These are phyloP conservation scores for Fusarium sarcochroum DNA, from an alignment of 2,329 filamentous ascomycete species.

Conservation along the genomic window DNA sequence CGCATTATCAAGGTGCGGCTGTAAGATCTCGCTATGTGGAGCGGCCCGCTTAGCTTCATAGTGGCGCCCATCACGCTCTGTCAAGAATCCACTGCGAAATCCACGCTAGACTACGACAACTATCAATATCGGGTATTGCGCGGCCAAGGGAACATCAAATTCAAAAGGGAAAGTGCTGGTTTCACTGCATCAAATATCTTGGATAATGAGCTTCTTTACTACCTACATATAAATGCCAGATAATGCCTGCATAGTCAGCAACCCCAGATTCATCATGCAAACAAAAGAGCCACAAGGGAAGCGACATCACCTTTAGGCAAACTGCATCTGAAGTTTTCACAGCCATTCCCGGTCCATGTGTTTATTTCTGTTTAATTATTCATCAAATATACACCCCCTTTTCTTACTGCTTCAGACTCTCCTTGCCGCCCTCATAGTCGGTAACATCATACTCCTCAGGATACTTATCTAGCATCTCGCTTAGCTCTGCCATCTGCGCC, in stretches of 20 bases:
- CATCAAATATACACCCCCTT: not conserved
- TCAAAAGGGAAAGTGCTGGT: not conserved
- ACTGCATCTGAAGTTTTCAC: too few species aligned
- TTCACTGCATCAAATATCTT: not conserved
- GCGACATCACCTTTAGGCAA: too few species aligned
- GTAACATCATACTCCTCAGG: constrained; percentile 91
- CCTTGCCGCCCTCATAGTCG: constrained; percentile 80
- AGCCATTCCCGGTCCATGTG: not conserved
- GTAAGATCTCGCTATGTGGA: constrained; percentile 38
- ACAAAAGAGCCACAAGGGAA: too few species aligned
- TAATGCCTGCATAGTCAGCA: too few species aligned
- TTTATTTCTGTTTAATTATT: not conserved
- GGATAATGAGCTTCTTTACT: too few species aligned
- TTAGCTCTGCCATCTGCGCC: constrained; percentile 80
- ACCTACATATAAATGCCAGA: too few species aligned
- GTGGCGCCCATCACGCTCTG: constrained; percentile 28
- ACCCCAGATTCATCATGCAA: too few species aligned
- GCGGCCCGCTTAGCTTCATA: constrained; percentile 37
- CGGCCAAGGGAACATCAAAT: constrained; percentile 20
- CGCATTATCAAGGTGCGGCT: constrained; percentile 29
- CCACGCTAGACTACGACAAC: constrained; percentile 19
- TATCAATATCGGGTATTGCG: constrained; percentile 20
- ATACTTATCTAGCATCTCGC: constrained; percentile 84
- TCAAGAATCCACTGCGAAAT: constrained; percentile 18
- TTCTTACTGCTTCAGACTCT: constrained; percentile 65